Conservation (phyloP, 257 asterid species). For the Solanum appendiculatum region DNA sequence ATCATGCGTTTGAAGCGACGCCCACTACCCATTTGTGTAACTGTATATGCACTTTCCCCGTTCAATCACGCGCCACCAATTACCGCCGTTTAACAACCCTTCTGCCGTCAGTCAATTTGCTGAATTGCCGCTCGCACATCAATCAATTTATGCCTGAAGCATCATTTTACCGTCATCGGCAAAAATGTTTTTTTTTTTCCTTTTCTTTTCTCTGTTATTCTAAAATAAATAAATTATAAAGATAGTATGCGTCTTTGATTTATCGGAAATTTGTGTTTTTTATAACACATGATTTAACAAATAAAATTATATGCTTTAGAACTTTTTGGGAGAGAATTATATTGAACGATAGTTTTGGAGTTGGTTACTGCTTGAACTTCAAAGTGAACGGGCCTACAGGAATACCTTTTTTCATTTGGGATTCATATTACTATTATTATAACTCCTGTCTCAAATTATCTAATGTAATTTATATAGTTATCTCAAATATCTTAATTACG, state of each 20-base stretch:
- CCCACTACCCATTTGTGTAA: slow-evolving; percentile 1
- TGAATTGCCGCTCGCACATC: neutral
- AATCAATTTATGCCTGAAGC: neutral
- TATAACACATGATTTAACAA: neutral
- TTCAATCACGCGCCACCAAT: slow-evolving; percentile 10
- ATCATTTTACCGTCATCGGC: neutral
- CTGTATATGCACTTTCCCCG: neutral
- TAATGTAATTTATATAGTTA: too few relatives aligned
- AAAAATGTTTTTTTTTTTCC: neutral
- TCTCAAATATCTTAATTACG: too few relatives aligned
- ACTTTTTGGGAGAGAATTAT: neutral
- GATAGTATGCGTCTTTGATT: neutral
- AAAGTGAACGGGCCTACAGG: neutral
- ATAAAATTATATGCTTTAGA: neutral
- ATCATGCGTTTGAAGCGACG: slow-evolving; percentile 12
- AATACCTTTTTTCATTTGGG: neutral
- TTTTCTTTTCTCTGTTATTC: neutral
- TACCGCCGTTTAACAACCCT: neutral
- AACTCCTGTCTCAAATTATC: neutral
- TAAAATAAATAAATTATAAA: neutral
- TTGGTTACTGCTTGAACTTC: neutral
- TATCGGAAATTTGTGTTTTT: neutral
- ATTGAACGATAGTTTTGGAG: neutral
- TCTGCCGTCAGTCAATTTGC: neutral
- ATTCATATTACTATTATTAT: neutral